These are phyloP conservation scores for Ephemerocybe angulata DNA, from an alignment of 768 basidiomycete genomes.

Conservation along the genomic window DNA sequence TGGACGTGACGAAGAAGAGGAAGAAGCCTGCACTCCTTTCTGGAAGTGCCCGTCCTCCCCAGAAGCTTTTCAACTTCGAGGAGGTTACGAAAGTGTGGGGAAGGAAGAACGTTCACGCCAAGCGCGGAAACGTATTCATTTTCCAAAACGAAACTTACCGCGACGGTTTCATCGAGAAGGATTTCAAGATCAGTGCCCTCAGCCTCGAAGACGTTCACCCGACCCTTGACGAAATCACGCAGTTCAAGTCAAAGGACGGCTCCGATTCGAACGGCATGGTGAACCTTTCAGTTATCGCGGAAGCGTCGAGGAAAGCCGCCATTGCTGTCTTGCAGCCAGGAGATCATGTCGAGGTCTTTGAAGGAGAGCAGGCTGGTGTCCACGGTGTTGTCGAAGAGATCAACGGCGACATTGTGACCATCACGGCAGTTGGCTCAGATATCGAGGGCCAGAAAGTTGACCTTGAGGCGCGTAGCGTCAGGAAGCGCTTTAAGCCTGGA, in stretches of 20 bases:
- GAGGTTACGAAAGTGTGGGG: slow-evolving; percentile 87
- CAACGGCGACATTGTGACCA: slow-evolving; percentile 78
- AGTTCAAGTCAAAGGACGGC: slow-evolving; percentile 76
- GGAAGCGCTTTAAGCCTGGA: slow-evolving; percentile 94
- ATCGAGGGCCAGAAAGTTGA: slow-evolving; percentile 85
- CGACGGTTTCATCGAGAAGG: slow-evolving; percentile 95
- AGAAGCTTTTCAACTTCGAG: slow-evolving; percentile 90
- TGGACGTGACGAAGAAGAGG: slow-evolving; percentile 67
- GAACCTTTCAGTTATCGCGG: slow-evolving; percentile 88
- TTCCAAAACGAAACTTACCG: slow-evolving; percentile 94
- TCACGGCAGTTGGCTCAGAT: slow-evolving; percentile 77
- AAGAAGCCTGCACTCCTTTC: slow-evolving; percentile 56
- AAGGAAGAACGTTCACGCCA: slow-evolving; percentile 61
- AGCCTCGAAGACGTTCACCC: slow-evolving; percentile 89
- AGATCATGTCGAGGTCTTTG: slow-evolving; percentile 95
- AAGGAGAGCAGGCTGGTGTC: slow-evolving; percentile 92
- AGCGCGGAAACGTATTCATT: slow-evolving; percentile 70
- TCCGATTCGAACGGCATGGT: slow-evolving; percentile 63
- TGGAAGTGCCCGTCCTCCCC: slow-evolving; percentile 76
- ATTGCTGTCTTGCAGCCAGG: slow-evolving; percentile 94
- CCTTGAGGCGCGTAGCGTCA: slow-evolving; percentile 80
- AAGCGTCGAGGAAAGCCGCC: slow-evolving; percentile 88
- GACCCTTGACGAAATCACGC: slow-evolving; percentile 93
- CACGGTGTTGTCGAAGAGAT: slow-evolving; percentile 92
- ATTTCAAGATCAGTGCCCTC: slow-evolving; percentile 78